Percentiles rank a stretch among this genome's conserved stretches.
Conservation (phyloP, 345 rosid genomes). For the Citrus mangshanensis region DNA sequence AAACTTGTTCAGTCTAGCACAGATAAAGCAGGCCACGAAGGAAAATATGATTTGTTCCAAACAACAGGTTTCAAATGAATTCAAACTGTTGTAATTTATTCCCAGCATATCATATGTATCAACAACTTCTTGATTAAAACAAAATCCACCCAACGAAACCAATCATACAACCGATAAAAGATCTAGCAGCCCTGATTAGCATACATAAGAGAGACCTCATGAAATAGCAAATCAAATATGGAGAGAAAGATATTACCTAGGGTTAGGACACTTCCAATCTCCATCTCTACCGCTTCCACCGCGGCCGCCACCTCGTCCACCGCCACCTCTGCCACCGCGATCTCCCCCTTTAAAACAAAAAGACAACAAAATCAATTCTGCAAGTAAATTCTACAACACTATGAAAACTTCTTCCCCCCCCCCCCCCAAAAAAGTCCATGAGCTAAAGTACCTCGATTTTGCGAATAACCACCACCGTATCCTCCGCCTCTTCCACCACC, state of each 20-base stretch:
- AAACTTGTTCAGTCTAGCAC: background rate
- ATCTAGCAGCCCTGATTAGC: background rate
- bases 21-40: background rate
- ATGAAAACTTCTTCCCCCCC: background rate
- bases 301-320: slow-evolving; percentile 60
- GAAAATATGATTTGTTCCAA: background rate
- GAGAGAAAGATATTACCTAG: slow-evolving; percentile 46
- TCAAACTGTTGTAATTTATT: background rate
- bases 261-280: slow-evolving; percentile 93
- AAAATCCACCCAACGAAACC: background rate
- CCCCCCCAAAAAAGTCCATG: background rate
- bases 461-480: slow-evolving; percentile 53
- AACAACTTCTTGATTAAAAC: background rate
- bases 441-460: slow-evolving; percentile 39
- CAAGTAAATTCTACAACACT: background rate
- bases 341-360: slow-evolving; percentile 54
- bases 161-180: background rate
- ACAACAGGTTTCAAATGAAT: background rate
- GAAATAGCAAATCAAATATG: background rate
- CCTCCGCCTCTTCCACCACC: slow-evolving; percentile 50
- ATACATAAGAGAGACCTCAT: background rate
- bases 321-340: slow-evolving; percentile 70
- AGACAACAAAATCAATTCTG: background rate
- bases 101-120: background rate
- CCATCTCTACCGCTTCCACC: slow-evolving; percentile 90